Evolutionary conservation across 371 early-diverging fungal genomes (phyloP).

Genomic region (Mucor mucedo): DNA sequence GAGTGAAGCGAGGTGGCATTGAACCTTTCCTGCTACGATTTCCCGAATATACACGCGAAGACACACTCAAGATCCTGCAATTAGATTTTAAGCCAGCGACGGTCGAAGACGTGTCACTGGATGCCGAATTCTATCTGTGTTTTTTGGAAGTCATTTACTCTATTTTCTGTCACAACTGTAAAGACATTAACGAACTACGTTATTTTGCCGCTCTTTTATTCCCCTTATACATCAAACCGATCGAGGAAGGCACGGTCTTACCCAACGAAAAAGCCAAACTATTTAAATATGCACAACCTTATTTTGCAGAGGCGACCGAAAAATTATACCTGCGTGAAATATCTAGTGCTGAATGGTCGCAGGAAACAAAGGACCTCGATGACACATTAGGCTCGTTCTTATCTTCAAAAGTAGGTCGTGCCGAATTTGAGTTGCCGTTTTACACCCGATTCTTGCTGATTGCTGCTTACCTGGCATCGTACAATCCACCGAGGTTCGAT

Average conservation of each 20-base stretch:
- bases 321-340: constrained; percentile 85
- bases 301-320: constrained; percentile 80
- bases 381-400: constrained; percentile 13
- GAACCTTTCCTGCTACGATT: constrained; percentile 75
- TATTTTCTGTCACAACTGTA: constrained; percentile 78
- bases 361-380: constrained; percentile 36
- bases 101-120: constrained; percentile 26
- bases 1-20: constrained; percentile 65
- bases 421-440: constrained; percentile 72
- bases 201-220: constrained; percentile 79
- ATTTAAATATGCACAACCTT: constrained; percentile 73
- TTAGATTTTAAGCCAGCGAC: constrained; percentile 62
- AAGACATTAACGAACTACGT: constrained; percentile 85
- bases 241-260: constrained; percentile 70
- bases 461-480: constrained; percentile 89
- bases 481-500: constrained; percentile 90
- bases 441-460: constrained; percentile 86
- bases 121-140: constrained; percentile 66
- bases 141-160: constrained; percentile 79
- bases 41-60: constrained; percentile 73
- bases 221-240: constrained; percentile 82
- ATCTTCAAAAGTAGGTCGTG: constrained; percentile 23
- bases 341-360: constrained; percentile 82
- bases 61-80: constrained; percentile 73
- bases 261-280: constrained; percentile 69